A percentile compares a stretch with the other conserved stretches of the same genome.
Evolutionary conservation across 768 basidiomycete genomes (phyloP).

Genomic region (Calocybe cyanea): DNA sequence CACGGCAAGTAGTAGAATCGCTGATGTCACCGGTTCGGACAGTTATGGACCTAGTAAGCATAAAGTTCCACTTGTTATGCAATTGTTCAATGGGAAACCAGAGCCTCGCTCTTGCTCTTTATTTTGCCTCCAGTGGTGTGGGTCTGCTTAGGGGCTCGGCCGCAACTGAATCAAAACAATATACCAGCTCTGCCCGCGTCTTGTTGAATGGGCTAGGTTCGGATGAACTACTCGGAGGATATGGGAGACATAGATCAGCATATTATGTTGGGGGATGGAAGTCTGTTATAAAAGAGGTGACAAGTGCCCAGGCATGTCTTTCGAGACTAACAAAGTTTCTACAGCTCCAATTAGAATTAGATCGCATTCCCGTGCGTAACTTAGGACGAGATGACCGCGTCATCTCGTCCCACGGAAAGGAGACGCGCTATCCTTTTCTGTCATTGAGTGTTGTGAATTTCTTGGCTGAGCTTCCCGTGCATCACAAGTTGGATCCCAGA

Average conservation of each 20-base stretch:
- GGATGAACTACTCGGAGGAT: conserved; percentile 94
- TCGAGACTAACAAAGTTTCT: conserved; percentile 2
- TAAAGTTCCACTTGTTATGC: background rate
- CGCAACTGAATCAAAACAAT: conserved; percentile 39
- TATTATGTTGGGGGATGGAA: conserved; percentile 68
- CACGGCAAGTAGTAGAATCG: conserved; percentile 53
- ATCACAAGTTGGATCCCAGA: conserved; percentile 78
- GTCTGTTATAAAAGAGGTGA: conserved; percentile 78
- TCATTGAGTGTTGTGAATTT: conserved; percentile 76
- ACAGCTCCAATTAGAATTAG: conserved; percentile 86
- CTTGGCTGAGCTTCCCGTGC: conserved; percentile 74
- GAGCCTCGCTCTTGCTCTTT: conserved; percentile 91
- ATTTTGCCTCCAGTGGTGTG: conserved; percentile 82
- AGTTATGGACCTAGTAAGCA: conserved; percentile 85
- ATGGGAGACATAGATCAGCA: conserved; percentile 81
- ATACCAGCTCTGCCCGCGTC: conserved; percentile 75
- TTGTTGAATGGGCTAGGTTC: conserved; percentile 90
- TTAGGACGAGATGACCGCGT: conserved; percentile 93
- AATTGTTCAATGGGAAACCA: conserved; percentile 23
- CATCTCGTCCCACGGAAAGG: conserved; percentile 87
- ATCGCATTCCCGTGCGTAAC: conserved; percentile 85
- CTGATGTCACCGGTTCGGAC: conserved; percentile 78
- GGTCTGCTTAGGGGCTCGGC: conserved; percentile 49
- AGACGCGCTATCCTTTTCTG: conserved; percentile 89
- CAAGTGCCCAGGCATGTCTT: conserved; percentile 6